Conservation (phyloP, 371 early-diverging fungal genomes). For the Syncephalis fuscata region DNA sequence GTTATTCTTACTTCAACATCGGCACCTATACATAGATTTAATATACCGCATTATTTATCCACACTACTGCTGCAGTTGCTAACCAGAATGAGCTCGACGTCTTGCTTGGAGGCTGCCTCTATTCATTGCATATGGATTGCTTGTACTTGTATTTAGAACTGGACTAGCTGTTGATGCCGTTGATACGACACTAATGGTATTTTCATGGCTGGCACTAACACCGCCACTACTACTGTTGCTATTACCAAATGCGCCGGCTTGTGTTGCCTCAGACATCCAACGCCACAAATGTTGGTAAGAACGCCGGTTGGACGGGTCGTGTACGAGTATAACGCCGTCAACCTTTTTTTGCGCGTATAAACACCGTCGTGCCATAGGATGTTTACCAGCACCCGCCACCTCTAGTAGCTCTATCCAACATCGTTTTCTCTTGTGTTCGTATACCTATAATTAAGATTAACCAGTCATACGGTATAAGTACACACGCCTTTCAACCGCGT, state of each 20-base stretch:
- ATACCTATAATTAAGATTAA: constrained; percentile 4
- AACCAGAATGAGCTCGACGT: not conserved
- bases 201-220: not conserved
- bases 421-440: constrained; percentile 7
- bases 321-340: constrained; percentile 24
- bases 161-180: not conserved
- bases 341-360: constrained; percentile 15
- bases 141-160: not conserved
- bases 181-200: not conserved
- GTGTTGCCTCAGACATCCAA: constrained; percentile 19
- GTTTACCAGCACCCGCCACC: constrained; percentile 19
- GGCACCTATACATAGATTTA: not conserved
- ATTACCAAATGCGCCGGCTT: constrained; percentile 8
- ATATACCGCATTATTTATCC: too few species aligned
- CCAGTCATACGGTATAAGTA: too few species aligned
- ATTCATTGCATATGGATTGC: not conserved
- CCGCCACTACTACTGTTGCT: not conserved
- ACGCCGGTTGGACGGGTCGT: constrained; percentile 22
- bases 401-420: constrained; percentile 27
- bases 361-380: constrained; percentile 18
- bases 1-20: constrained; percentile 4
- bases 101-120: not conserved
- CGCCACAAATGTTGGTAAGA: constrained; percentile 28
- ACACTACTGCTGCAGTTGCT: too few species aligned
- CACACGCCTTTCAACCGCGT: constrained; percentile 3